phyloP scores from a whole-genome alignment of 495 filamentous ascomycete genomes.

The Neurospora sp. region DNA sequence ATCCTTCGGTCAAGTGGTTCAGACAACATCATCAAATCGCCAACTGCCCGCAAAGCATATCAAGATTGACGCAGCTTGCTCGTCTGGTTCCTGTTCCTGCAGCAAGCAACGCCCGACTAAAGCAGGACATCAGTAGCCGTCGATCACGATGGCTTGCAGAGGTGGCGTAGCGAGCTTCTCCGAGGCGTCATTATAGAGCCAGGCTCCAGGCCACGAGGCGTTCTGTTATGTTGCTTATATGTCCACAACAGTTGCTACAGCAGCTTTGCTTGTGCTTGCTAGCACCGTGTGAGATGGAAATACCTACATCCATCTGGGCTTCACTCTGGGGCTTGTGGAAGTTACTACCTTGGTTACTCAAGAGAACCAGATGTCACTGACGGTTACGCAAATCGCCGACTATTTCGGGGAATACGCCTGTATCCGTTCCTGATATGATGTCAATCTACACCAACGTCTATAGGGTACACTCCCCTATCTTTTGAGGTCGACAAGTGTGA shows the following conservation, averaged over 20 bases:
- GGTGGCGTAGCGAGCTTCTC: not conserved
- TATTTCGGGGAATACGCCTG: slow-evolving; percentile 2
- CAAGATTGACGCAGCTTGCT: not conserved
- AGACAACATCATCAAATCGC: not conserved
- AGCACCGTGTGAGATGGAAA: not conserved
- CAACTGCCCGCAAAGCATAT: not conserved
- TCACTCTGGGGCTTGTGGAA: not conserved
- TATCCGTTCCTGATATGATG: not conserved
- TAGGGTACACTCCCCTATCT: not conserved
- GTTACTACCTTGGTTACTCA: not conserved
- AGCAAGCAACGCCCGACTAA: slow-evolving; percentile 4
- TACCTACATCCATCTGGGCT: not conserved
- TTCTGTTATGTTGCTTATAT: not conserved
- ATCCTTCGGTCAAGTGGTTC: not conserved
- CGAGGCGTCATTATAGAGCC: not conserved
- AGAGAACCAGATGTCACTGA: not conserved
- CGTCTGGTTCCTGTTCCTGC: slow-evolving; percentile 13
- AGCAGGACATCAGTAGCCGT: not conserved
- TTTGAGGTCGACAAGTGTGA: not conserved
- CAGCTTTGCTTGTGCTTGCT: not conserved
- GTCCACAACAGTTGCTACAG: not conserved
- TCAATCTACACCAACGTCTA: not conserved
- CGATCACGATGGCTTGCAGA: not conserved
- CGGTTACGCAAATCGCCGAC: slow-evolving; percentile 28
- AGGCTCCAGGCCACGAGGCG: not conserved